phyloP scores from a whole-genome alignment of 164 flowering plant genomes.

The Umbilicus rupestris region DNA sequence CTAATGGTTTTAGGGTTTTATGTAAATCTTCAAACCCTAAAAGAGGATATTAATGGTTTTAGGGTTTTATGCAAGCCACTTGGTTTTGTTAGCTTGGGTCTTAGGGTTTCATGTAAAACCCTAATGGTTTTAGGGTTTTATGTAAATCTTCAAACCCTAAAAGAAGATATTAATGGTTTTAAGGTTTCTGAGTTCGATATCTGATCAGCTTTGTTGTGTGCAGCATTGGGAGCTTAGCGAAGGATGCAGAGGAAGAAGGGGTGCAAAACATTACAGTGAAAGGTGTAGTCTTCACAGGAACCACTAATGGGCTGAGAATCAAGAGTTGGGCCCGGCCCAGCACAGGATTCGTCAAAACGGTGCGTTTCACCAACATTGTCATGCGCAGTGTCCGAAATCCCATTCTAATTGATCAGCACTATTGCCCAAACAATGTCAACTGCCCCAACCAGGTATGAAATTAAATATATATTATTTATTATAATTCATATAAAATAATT shows the following conservation, averaged over 20 bases:
- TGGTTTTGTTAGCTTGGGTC: no score
- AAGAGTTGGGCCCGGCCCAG: slow-evolving; percentile 72
- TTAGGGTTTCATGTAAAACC: no score
- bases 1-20: no score
- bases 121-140: no score
- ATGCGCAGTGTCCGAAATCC: slow-evolving; percentile 55
- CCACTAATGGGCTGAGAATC: slow-evolving; percentile 62
- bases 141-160: no score
- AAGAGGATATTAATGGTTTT: no score
- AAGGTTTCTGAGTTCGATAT: no score
- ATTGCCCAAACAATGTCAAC: slow-evolving; percentile 39
- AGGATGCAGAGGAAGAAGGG: slow-evolving; percentile 35
- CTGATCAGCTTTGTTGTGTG: neutral
- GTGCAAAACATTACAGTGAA: slow-evolving; percentile 63
- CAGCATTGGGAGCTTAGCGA: slow-evolving; percentile 75
- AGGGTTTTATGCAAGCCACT: no score
- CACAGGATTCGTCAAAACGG: slow-evolving; percentile 38
- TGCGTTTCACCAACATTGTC: slow-evolving; percentile 32
- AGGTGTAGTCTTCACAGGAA: slow-evolving; percentile 26
- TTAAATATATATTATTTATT: neutral
- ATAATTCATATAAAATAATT: no score
- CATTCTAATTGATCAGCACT: slow-evolving; percentile 61
- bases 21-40: no score
- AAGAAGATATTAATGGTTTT: no score
- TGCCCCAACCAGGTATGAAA: slow-evolving; percentile 48